A percentile compares a stretch with the other conserved stretches of the same genome.
Evolutionary conservation across 2,329 filamentous ascomycete genomes (phyloP).

Genomic region (Pestalotiopsis fici): DNA sequence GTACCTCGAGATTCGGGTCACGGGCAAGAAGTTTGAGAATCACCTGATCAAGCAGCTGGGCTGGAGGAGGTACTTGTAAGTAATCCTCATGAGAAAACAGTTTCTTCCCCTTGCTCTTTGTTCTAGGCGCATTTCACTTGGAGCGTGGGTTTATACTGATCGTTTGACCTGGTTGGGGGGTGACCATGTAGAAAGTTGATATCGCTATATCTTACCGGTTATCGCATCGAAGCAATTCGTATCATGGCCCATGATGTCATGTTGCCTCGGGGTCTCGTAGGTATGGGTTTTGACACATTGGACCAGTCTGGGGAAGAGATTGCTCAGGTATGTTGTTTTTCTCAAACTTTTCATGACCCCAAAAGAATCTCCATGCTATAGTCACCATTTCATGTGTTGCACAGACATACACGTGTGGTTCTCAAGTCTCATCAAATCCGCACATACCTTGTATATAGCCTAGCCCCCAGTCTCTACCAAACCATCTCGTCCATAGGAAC

Average conservation of each 20-base stretch:
- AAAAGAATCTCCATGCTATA: too few species aligned
- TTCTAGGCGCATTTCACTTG: not conserved
- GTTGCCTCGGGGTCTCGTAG: conserved; percentile 69
- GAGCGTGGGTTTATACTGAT: too few species aligned
- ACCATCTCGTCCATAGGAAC: too few species aligned
- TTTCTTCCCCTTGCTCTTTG: not conserved
- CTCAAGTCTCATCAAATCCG: too few species aligned
- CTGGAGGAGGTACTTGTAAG: conserved; percentile 66
- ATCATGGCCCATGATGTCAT: conserved; percentile 73
- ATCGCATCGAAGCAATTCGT: conserved; percentile 67
- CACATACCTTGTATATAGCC: too few species aligned
- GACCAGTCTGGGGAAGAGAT: conserved; percentile 68
- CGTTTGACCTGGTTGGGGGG: too few species aligned
- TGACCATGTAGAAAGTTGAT: conserved; percentile 1
- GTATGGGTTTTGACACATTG: conserved; percentile 70
- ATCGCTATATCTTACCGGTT: conserved; percentile 57
- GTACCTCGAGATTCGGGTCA: conserved; percentile 72
- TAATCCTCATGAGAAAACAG: too few species aligned
- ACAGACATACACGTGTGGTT: too few species aligned
- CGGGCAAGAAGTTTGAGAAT: conserved; percentile 70
- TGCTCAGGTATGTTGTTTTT: conserved; percentile 30
- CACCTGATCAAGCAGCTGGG: conserved; percentile 68
- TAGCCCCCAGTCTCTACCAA: too few species aligned
- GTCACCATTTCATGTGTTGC: too few species aligned
- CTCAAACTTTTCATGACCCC: too few species aligned